These are phyloP conservation scores for Priceomyces melissophilus DNA, from an alignment of 805 yeast genomes.

Conservation along the genomic window DNA sequence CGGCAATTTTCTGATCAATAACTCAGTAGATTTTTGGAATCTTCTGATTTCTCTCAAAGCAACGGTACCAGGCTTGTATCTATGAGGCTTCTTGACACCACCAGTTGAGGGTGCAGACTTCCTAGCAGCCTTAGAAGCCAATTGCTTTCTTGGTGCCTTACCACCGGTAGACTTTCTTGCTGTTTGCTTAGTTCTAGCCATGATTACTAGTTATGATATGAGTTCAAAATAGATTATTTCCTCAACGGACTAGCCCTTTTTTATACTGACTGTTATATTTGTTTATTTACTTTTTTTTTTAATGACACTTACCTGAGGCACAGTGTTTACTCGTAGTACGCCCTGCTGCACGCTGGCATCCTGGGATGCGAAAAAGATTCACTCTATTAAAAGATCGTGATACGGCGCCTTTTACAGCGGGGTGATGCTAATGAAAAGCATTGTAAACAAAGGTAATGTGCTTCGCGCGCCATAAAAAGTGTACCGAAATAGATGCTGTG, in stretches of 20 bases:
- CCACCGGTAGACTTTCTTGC: conserved; percentile 53
- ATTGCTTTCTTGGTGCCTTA: conserved; percentile 50
- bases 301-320: neutral
- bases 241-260: neutral
- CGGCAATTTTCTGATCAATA: conserved; percentile 48
- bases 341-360: neutral
- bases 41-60: conserved; percentile 52
- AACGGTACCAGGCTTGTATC: conserved; percentile 53
- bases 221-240: neutral
- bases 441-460: neutral
- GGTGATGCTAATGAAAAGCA: no score
- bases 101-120: conserved; percentile 49
- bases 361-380: neutral
- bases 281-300: conserved; percentile 1
- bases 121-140: conserved; percentile 51
- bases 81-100: conserved; percentile 51
- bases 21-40: conserved; percentile 48
- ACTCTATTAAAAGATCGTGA: neutral
- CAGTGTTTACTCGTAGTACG: no score
- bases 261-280: conserved; percentile 2
- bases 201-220: conserved; percentile 11
- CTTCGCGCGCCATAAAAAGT: neutral
- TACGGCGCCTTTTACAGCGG: neutral
- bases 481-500: neutral
- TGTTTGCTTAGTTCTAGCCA: conserved; percentile 52